Conservation (phyloP, 2,329 filamentous ascomycete genomes). For the Arthrobotrys sinensis region DNA sequence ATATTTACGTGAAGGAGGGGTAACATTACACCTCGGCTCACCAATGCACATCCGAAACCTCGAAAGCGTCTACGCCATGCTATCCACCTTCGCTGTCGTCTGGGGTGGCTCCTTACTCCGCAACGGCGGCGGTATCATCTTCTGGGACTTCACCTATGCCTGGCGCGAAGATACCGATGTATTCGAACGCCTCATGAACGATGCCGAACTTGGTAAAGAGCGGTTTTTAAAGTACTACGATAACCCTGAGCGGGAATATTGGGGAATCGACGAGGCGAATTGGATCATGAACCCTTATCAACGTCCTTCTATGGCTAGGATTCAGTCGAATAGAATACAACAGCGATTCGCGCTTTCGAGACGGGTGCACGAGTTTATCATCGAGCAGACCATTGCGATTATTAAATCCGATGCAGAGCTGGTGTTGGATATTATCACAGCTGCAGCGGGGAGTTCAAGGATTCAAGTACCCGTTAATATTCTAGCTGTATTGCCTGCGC, state of each 20-base stretch:
- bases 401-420: conserved; percentile 57
- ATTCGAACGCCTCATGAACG: conserved; percentile 49
- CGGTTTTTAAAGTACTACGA: conserved; percentile 60
- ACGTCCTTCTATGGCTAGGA: conserved; percentile 45
- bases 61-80: conserved; percentile 43
- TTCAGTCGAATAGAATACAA: conserved; percentile 49
- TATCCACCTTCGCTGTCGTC: conserved; percentile 44
- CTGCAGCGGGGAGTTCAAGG: conserved; percentile 46
- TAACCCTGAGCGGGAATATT: conserved; percentile 58
- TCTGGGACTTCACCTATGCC: conserved; percentile 59
- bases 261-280: conserved; percentile 55
- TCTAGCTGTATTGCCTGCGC: conserved; percentile 43
- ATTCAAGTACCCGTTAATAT: conserved; percentile 58
- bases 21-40: conserved; percentile 55
- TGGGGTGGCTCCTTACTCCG: conserved; percentile 53
- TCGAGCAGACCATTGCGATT: conserved; percentile 57
- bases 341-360: conserved; percentile 56
- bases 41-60: conserved; percentile 55
- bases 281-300: conserved; percentile 61
- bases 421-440: conserved; percentile 54
- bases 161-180: conserved; percentile 57
- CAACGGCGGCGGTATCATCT: conserved; percentile 55
- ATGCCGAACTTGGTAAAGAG: conserved; percentile 51
- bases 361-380: conserved; percentile 58
- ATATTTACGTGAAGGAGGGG: conserved; percentile 45